Conservation (phyloP, 805 yeast species). For the Candida loeiensis region DNA sequence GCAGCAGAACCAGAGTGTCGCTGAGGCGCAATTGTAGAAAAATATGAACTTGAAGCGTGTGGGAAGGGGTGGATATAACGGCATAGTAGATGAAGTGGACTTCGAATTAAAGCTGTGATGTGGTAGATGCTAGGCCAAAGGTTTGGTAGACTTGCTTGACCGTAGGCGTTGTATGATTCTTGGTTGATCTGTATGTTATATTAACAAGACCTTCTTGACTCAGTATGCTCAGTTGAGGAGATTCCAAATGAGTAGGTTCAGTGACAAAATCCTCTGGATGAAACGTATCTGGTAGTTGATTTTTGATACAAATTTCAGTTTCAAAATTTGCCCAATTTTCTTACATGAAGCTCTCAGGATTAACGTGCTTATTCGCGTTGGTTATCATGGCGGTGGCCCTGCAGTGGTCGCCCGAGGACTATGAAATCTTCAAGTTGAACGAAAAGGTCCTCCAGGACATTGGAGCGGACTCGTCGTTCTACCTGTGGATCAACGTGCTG, state of each 20-base stretch:
- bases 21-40: constrained; percentile 31
- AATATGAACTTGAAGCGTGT: constrained; percentile 29
- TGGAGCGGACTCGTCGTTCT: constrained; percentile 61
- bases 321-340: too few species aligned
- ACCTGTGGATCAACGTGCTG: constrained; percentile 56
- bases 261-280: too few species aligned
- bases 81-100: too few species aligned
- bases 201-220: too few species aligned
- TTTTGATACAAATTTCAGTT: background rate
- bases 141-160: too few species aligned
- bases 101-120: too few species aligned
- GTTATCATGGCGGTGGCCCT: constrained; percentile 27
- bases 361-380: constrained; percentile 11
- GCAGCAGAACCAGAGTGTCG: constrained; percentile 49
- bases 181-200: too few species aligned
- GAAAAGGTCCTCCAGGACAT: constrained; percentile 61
- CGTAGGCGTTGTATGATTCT: too few species aligned
- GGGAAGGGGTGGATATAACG: constrained; percentile 38
- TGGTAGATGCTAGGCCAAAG: too few species aligned
- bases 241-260: too few species aligned
- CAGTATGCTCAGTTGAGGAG: too few species aligned
- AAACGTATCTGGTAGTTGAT: background rate
- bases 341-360: background rate
- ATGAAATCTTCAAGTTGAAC: constrained; percentile 74
- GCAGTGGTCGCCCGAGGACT: constrained; percentile 62